Percentiles rank a stretch among this genome's conserved stretches.
These are phyloP conservation scores for Melastoma candidum DNA, from an alignment of 441 rosid species.

Conservation along the genomic window DNA sequence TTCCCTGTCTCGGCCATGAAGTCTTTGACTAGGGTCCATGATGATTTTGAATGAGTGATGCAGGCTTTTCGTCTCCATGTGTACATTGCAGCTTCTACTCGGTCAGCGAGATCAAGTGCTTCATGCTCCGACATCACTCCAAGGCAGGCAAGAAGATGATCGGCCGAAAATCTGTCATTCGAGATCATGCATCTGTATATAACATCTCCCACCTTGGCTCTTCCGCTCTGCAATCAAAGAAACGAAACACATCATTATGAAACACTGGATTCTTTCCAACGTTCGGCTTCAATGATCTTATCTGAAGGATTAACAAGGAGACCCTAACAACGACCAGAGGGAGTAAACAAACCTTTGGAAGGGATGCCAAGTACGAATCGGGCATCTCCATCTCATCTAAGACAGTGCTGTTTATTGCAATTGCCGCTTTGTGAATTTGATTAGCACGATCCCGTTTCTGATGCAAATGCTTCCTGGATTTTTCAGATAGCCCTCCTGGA, in stretches of 20 bases:
- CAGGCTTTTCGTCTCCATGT: conserved; percentile 75
- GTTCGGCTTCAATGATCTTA: no score
- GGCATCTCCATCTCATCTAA: conserved; percentile 71
- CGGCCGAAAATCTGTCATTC: conserved; percentile 43
- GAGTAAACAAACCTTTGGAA: conserved; percentile 44
- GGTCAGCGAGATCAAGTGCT: conserved; percentile 58
- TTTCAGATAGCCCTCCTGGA: conserved; percentile 46
- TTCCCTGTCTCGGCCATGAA: conserved; percentile 41
- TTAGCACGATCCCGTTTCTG: conserved; percentile 48
- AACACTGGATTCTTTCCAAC: not conserved
- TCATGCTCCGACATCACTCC: conserved; percentile 50
- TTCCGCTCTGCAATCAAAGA: conserved; percentile 33
- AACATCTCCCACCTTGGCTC: conserved; percentile 49
- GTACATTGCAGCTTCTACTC: conserved; percentile 54
- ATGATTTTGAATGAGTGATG: conserved; percentile 44
- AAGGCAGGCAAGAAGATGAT: conserved; percentile 42
- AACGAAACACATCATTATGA: conserved; percentile 3
- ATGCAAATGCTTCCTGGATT: conserved; percentile 36
- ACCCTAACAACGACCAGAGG: not conserved
- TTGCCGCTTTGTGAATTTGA: conserved; percentile 70
- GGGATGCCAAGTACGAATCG: conserved; percentile 43
- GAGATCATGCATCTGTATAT: conserved; percentile 43
- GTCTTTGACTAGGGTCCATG: conserved; percentile 65
- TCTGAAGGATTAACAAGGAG: not conserved
- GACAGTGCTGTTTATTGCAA: conserved; percentile 51